Percentiles rank a stretch among this genome's conserved stretches.
phyloP scores from a whole-genome alignment of 352 stramenopile genomes.

The Phytophthora europaea region DNA sequence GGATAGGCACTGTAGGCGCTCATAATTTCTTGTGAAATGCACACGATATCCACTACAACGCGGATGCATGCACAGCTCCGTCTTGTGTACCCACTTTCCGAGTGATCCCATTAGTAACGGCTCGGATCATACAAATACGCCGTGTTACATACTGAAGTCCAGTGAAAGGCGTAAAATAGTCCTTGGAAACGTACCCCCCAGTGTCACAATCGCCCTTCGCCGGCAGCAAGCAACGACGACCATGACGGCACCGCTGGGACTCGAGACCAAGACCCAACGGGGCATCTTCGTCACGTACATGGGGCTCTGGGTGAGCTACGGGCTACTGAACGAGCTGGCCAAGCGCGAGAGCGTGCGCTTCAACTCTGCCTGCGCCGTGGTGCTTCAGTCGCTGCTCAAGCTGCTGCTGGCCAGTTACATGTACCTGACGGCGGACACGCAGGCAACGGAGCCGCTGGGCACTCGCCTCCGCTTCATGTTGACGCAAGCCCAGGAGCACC shows the following conservation, averaged over 20 bases:
- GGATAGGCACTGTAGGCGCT: constrained; percentile 28
- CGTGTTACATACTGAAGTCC: neutral
- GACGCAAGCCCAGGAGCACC: constrained; percentile 51
- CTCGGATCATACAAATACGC: neutral
- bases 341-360: constrained; percentile 77
- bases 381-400: constrained; percentile 83
- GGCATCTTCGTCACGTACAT: constrained; percentile 87
- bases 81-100: constrained; percentile 26
- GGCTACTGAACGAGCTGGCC: constrained; percentile 80
- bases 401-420: constrained; percentile 74
- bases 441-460: constrained; percentile 31
- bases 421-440: constrained; percentile 66
- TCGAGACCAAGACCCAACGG: constrained; percentile 78
- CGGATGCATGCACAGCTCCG: neutral
- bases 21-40: neutral
- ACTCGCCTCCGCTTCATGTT: constrained; percentile 45
- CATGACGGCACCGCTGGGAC: constrained; percentile 71
- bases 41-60: constrained; percentile 1
- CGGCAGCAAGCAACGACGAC: constrained; percentile 9
- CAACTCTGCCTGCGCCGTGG: constrained; percentile 79
- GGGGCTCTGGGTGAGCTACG: constrained; percentile 80
- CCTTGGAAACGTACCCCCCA: neutral
- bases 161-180: constrained; percentile 1
- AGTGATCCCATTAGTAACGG: constrained; percentile 26
- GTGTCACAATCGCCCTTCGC: constrained; percentile 3